Conservation (phyloP, 2,329 filamentous ascomycete species). For the Botryosphaeria dothidea region DNA sequence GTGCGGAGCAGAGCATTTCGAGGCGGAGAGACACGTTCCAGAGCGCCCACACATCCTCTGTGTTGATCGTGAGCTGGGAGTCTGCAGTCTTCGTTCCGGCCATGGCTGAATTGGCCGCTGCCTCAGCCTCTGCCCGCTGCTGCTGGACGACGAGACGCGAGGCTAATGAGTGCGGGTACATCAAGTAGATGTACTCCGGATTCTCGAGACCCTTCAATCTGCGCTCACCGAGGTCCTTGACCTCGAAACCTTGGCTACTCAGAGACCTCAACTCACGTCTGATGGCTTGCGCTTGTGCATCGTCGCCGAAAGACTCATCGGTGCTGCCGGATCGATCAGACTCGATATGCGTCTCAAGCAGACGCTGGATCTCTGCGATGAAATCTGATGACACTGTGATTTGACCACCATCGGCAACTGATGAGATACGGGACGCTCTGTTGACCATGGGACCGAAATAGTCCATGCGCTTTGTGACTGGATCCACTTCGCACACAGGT, state of each 20-base stretch:
- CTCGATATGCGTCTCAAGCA: conserved; percentile 85
- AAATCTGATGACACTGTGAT: conserved; percentile 97
- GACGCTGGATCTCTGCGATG: conserved; percentile 91
- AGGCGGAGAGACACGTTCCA: conserved; percentile 88
- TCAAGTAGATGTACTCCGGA: conserved; percentile 90
- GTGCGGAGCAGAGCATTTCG: conserved; percentile 86
- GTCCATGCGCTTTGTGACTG: conserved; percentile 96
- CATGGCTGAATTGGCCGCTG: conserved; percentile 45
- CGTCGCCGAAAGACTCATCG: conserved; percentile 75
- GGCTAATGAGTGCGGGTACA: conserved; percentile 87
- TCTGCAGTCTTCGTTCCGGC: conserved; percentile 64
- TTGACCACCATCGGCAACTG: conserved; percentile 92
- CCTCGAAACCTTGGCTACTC: conserved; percentile 89
- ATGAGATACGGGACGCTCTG: conserved; percentile 88
- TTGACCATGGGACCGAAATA: conserved; percentile 99
- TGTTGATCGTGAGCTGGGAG: conserved; percentile 73
- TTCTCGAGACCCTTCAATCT: conserved; percentile 98
- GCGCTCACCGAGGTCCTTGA: conserved; percentile 92
- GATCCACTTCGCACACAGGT: conserved; percentile 92
- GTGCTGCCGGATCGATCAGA: conserved; percentile 71
- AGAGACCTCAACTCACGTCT: conserved; percentile 84
- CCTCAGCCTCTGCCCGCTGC: conserved; percentile 49
- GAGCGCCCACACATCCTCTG: conserved; percentile 81
- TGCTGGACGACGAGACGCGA: conserved; percentile 75
- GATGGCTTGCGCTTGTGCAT: conserved; percentile 73